Percentiles rank a stretch among this genome's conserved stretches.
These are phyloP conservation scores for Ophiostoma quercus DNA, from an alignment of 2,329 filamentous ascomycete genomes.

Conservation along the genomic window DNA sequence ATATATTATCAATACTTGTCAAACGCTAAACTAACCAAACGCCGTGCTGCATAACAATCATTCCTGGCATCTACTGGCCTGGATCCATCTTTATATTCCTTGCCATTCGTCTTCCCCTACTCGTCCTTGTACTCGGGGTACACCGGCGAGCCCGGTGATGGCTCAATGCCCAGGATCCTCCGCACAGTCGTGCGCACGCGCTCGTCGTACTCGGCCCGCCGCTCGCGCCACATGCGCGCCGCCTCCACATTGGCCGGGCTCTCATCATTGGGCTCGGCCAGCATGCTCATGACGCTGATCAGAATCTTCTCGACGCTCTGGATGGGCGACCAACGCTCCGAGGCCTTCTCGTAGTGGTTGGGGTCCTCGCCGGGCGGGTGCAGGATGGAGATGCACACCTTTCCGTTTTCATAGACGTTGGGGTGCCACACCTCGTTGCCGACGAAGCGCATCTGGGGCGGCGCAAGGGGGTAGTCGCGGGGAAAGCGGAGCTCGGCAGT, in stretches of 20 bases:
- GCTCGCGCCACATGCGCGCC: slow-evolving; percentile 91
- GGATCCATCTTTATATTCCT: neutral
- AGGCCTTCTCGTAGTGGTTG: slow-evolving; percentile 95
- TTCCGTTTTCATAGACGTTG: slow-evolving; percentile 87
- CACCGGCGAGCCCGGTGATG: neutral
- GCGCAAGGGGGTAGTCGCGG: slow-evolving; percentile 92
- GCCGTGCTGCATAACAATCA: slow-evolving; percentile 3
- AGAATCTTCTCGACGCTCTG: slow-evolving; percentile 97
- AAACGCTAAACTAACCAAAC: slow-evolving; percentile 4
- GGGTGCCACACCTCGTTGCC: slow-evolving; percentile 87
- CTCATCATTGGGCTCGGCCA: slow-evolving; percentile 95
- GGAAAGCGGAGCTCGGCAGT: slow-evolving; percentile 93
- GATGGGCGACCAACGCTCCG: slow-evolving; percentile 92
- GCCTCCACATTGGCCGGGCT: slow-evolving; percentile 94
- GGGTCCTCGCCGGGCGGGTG: slow-evolving; percentile 95
- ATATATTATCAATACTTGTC: neutral
- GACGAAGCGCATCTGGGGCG: slow-evolving; percentile 92
- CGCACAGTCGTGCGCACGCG: slow-evolving; percentile 79
- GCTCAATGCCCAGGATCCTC: slow-evolving; percentile 58
- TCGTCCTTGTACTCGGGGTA: slow-evolving; percentile 8
- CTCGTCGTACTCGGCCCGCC: slow-evolving; percentile 75
- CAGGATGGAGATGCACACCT: slow-evolving; percentile 97
- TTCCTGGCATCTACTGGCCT: neutral
- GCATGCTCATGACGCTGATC: slow-evolving; percentile 96
- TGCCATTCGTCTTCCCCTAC: neutral